A percentile compares a stretch with the other conserved stretches of the same genome.
These are phyloP conservation scores for Nicotiana noctiflora DNA, from an alignment of 257 asterid species.

Conservation along the genomic window DNA sequence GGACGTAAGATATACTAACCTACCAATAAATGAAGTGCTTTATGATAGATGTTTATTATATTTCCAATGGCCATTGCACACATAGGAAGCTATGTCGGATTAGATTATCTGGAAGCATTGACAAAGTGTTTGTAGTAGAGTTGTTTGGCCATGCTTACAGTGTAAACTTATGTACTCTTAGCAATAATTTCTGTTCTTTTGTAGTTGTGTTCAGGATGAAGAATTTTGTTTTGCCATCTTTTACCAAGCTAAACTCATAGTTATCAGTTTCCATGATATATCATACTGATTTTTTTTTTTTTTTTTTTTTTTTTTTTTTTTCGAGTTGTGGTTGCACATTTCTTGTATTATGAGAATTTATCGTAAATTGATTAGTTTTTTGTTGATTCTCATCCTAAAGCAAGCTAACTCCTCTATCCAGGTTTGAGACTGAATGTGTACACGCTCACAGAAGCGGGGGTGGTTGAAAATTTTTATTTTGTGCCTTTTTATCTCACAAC, in stretches of 20 bases:
- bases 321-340: too few relatives aligned
- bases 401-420: too few relatives aligned
- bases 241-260: neutral
- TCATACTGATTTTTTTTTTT: too few relatives aligned
- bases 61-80: neutral
- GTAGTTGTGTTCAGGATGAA: neutral
- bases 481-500: too few relatives aligned
- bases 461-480: too few relatives aligned
- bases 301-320: too few relatives aligned
- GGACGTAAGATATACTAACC: constrained; percentile 1
- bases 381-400: too few relatives aligned
- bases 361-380: too few relatives aligned
- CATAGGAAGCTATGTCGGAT: neutral
- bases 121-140: neutral
- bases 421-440: too few relatives aligned
- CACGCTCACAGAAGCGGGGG: too few relatives aligned
- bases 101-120: neutral
- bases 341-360: too few relatives aligned
- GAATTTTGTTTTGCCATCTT: neutral
- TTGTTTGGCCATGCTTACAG: neutral
- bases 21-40: neutral
- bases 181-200: neutral
- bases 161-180: neutral
- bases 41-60: neutral
- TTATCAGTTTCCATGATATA: neutral